Evolutionary conservation across 176 grass and related monocot genomes (phyloP), one percentile per base, ranked within the genome.

Genomic region (Otatea glauca): DNA sequence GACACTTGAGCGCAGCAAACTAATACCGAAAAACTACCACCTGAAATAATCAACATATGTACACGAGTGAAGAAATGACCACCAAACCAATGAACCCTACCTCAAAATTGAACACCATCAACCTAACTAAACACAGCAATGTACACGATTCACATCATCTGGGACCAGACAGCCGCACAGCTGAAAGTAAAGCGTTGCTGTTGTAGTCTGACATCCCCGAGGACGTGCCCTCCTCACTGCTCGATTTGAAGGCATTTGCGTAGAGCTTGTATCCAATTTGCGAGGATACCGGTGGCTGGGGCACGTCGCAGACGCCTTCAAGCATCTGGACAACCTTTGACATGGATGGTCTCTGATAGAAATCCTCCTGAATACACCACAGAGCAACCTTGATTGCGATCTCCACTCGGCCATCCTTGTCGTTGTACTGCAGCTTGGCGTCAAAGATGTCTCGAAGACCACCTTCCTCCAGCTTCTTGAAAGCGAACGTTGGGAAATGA

Each of bases 291-390:
- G 96, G 93, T 34, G 93, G 93, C 62, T 77, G 82, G 38, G 91
- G 91, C 34, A 99, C 96, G 8, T 94, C 88, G 18, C 85, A 87
- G 44, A 95, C 70, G n/a, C 96, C 94, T 66, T 99, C 96, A 14
- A 99, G 81, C 96, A 99, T 99, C 77, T 94, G 93, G 53, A 96
- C 86, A 3, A 99, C 96, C 84, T 88, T 95, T 0, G 87, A 68
- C 96, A 99, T 99, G n/a, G 88, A 87, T 16, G 96, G 96, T 43
- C 96, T 89, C 49, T 91, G 68, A 11, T 61, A 86, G 54, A 99
- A 83, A 73, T 99, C 96, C 16, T 99, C 96, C 66, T 99, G 96
- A 74, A 99, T 92, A 78, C 96, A 99, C 96, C 96, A 99, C 70
- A 99, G 56, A 34, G 96, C 96, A 4, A 99, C 91, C 80, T 96